Evolutionary conservation across 1,284 basidiomycete species (phyloP).

Genomic region (Austroboletus niveus): DNA sequence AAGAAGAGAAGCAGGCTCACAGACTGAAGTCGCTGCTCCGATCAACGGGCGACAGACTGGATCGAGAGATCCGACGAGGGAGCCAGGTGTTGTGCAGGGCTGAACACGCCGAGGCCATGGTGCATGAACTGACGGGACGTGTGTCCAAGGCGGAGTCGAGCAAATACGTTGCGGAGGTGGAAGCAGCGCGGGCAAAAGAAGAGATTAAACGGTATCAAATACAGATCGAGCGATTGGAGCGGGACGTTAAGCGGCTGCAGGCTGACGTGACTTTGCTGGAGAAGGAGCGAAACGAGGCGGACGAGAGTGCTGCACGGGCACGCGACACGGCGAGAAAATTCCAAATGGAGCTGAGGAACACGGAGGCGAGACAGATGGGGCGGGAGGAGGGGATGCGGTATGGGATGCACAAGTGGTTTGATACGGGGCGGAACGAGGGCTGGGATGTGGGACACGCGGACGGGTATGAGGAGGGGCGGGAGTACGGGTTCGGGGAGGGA

Average conservation of each 20-base stretch:
- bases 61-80: constrained; percentile 54
- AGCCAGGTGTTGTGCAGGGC: constrained; percentile 52
- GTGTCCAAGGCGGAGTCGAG: constrained; percentile 45
- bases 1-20: constrained; percentile 59
- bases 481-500: constrained; percentile 47
- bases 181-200: constrained; percentile 44
- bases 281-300: constrained; percentile 46
- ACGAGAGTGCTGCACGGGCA: constrained; percentile 46
- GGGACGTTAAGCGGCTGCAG: constrained; percentile 46
- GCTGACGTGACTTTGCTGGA: constrained; percentile 43
- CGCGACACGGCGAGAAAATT: constrained; percentile 47
- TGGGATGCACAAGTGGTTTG: constrained; percentile 39
- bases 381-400: constrained; percentile 41
- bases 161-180: constrained; percentile 45
- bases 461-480: constrained; percentile 45
- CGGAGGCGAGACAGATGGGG: constrained; percentile 47
- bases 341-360: constrained; percentile 46
- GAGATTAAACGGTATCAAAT: constrained; percentile 50
- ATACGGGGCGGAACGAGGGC: constrained; percentile 43
- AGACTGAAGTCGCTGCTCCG: constrained; percentile 56
- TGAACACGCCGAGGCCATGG: constrained; percentile 49
- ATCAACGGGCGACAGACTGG: constrained; percentile 52
- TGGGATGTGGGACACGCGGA: constrained; percentile 42
- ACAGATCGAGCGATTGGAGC: constrained; percentile 48
- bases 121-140: constrained; percentile 41